A percentile compares a stretch with the other conserved stretches of the same genome.
Conservation (phyloP, 2,329 filamentous ascomycete genomes). For the Didymella lethalis region DNA sequence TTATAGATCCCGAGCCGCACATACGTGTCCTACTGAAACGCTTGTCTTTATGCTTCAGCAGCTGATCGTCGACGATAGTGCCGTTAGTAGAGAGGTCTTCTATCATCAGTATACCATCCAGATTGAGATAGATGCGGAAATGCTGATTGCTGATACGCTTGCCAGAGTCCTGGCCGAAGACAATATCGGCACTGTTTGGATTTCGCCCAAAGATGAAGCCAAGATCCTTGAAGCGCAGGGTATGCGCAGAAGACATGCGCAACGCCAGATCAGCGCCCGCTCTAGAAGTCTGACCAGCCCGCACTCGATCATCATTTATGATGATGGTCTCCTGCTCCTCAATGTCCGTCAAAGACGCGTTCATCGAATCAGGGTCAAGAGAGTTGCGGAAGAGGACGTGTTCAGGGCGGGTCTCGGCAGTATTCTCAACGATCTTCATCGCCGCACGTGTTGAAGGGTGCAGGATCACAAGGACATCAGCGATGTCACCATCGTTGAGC, state of each 20-base stretch:
- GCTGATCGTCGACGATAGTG: constrained; percentile 79
- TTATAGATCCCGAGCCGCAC: constrained; percentile 74
- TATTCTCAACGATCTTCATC: constrained; percentile 71
- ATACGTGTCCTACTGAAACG: constrained; percentile 64
- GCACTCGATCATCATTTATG: constrained; percentile 52
- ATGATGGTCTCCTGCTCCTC: constrained; percentile 58
- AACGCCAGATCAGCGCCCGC: constrained; percentile 72
- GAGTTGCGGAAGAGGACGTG: constrained; percentile 64
- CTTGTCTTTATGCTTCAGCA: constrained; percentile 64
- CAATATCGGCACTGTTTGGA: constrained; percentile 71
- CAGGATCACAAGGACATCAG: constrained; percentile 88
- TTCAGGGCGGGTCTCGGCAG: constrained; percentile 61
- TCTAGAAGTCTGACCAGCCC: constrained; percentile 28
- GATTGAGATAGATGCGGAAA: constrained; percentile 90
- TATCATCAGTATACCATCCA: constrained; percentile 86
- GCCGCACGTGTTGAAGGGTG: constrained; percentile 79
- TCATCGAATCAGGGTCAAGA: constrained; percentile 46
- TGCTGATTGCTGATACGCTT: constrained; percentile 91
- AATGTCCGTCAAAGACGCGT: constrained; percentile 47
- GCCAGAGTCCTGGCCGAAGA: constrained; percentile 68
- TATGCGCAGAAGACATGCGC: constrained; percentile 71
- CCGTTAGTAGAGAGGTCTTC: constrained; percentile 97
- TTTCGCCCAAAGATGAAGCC: constrained; percentile 93
- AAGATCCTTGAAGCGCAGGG: constrained; percentile 69
- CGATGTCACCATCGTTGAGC: constrained; percentile 80